Conservation (phyloP, 2,329 filamentous ascomycete species). For the Colletotrichum noveboracense region DNA sequence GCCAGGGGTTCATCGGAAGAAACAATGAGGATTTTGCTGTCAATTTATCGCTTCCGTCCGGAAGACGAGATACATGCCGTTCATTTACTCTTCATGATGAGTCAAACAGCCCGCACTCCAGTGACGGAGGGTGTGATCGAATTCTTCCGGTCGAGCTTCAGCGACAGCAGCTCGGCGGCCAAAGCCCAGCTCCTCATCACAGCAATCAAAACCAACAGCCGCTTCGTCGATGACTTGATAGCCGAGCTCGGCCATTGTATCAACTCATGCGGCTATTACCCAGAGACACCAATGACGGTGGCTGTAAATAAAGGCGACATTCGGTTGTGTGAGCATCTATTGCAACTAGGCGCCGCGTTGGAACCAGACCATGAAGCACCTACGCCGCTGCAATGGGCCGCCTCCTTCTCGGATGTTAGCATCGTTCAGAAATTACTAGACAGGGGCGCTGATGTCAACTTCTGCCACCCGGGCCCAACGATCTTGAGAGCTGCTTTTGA, state of each 20-base stretch:
- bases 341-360: neutral
- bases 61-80: rapidly evolving
- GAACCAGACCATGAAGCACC: neutral
- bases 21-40: neutral
- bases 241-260: rapidly evolving
- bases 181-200: neutral
- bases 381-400: neutral
- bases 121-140: neutral
- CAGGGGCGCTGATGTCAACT: neutral
- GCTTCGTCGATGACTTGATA: neutral
- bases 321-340: rapidly evolving
- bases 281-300: neutral
- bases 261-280: neutral
- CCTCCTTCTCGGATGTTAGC: rapidly evolving
- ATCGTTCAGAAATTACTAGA: neutral
- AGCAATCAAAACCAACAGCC: neutral
- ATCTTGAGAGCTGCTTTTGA: too few relatives aligned
- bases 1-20: neutral
- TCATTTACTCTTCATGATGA: rapidly evolving
- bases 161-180: rapidly evolving
- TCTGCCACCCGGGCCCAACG: too few relatives aligned
- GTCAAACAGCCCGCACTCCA: rapidly evolving
- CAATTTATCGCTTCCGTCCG: rapidly evolving
- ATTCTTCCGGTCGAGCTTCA: rapidly evolving
- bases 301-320: rapidly evolving